These are phyloP conservation scores for Myxozyma monticola DNA, from an alignment of 805 yeast genomes.

Conservation along the genomic window DNA sequence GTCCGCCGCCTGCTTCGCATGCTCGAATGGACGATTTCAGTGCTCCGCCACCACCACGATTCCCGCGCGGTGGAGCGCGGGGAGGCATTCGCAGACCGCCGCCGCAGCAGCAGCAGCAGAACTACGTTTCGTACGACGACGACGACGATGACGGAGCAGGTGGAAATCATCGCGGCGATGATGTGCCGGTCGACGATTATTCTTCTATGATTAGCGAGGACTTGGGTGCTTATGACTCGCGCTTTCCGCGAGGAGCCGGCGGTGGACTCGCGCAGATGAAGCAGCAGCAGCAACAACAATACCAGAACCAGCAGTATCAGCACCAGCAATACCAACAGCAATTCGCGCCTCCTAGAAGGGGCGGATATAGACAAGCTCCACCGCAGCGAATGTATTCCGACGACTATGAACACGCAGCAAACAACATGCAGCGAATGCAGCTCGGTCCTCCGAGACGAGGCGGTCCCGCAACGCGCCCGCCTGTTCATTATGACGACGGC, in stretches of 20 bases:
- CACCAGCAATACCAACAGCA: slow-evolving; percentile 13
- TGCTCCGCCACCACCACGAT: slow-evolving; percentile 6
- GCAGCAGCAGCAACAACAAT: slow-evolving; percentile 13
- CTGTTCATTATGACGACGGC: slow-evolving; percentile 3
- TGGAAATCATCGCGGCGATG: slow-evolving; percentile 3
- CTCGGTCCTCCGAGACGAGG: background rate
- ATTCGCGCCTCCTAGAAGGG: background rate
- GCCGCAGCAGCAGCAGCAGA: slow-evolving; percentile 5
- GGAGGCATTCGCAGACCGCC: background rate
- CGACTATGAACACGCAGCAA: slow-evolving; percentile 8
- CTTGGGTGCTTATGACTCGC: slow-evolving; percentile 21
- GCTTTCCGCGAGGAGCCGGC: slow-evolving; percentile 20
- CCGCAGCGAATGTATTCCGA: slow-evolving; percentile 8
- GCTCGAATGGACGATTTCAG: slow-evolving; percentile 8
- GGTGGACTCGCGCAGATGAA: slow-evolving; percentile 13
- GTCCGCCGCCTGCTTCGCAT: slow-evolving; percentile 12
- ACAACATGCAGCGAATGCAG: slow-evolving; percentile 14
- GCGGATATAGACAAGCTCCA: slow-evolving; percentile 8
- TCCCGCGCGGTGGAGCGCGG: no score
- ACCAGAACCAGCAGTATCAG: slow-evolving; percentile 6
- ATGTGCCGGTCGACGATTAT: slow-evolving; percentile 19
- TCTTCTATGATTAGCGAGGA: slow-evolving; percentile 22
- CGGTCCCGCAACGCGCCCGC: background rate
- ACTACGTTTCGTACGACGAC: slow-evolving; percentile 3
- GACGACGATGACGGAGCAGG: slow-evolving; percentile 3